phyloP scores from a whole-genome alignment of 805 yeast genomes.

The Candida methanosorbosa region DNA sequence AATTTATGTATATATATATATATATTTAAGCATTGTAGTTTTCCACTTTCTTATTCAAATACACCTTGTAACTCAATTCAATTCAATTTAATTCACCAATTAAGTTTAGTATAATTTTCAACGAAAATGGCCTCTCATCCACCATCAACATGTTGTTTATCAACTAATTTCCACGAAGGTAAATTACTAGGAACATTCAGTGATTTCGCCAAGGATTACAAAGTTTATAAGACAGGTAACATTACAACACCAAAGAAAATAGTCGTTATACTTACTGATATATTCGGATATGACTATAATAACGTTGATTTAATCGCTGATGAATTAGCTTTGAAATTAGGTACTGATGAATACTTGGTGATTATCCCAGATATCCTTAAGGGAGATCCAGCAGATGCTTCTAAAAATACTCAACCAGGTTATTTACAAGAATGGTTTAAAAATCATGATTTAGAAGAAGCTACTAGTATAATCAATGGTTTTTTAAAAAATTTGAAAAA shows the following conservation, averaged over 20 bases:
- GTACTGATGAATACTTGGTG: slow-evolving; percentile 62
- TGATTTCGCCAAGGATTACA: slow-evolving; percentile 33
- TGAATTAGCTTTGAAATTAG: slow-evolving; percentile 42
- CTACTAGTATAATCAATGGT: slow-evolving; percentile 37
- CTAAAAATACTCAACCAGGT: slow-evolving; percentile 8
- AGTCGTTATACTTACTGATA: slow-evolving; percentile 60
- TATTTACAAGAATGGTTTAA: slow-evolving; percentile 36
- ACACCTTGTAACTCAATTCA: too few species aligned
- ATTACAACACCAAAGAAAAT: slow-evolving; percentile 30
- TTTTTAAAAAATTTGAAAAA: slow-evolving; percentile 37
- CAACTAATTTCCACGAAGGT: slow-evolving; percentile 29
- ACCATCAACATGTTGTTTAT: not conserved
- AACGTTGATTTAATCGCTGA: slow-evolving; percentile 62
- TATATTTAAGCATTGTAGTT: too few species aligned
- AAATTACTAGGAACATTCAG: slow-evolving; percentile 34
- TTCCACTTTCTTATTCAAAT: too few species aligned
- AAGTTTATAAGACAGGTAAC: slow-evolving; percentile 41
- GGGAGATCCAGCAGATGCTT: slow-evolving; percentile 37
- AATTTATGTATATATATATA: too few species aligned
- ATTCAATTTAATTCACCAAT: too few species aligned
- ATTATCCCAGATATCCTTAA: slow-evolving; percentile 69
- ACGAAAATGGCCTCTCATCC: not conserved
- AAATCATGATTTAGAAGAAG: slow-evolving; percentile 28
- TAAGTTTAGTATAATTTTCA: too few species aligned
- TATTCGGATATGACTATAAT: slow-evolving; percentile 51